Conservation (phyloP, 2,329 filamentous ascomycete genomes). For the Penicillium verrucosum region DNA sequence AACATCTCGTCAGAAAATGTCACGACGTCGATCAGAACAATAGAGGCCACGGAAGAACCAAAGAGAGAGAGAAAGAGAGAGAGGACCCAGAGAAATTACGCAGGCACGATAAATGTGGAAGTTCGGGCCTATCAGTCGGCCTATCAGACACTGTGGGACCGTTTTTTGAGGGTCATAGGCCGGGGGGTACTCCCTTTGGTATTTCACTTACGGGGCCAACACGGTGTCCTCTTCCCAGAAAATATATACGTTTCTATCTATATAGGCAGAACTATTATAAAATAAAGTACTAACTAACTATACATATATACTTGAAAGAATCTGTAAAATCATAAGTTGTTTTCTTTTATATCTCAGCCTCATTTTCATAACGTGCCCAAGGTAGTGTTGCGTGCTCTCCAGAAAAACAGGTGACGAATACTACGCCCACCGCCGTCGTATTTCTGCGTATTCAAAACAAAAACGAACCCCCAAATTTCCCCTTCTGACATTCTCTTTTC, state of each 20-base stretch:
- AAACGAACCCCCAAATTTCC: conserved; percentile 21
- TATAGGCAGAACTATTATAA: conserved; percentile 9
- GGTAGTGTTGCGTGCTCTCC: neutral
- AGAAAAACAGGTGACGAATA: conserved; percentile 33
- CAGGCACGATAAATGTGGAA: neutral
- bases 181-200: neutral
- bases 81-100: neutral
- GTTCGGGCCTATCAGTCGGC: neutral
- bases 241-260: neutral
- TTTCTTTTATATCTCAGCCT: neutral
- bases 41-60: neutral
- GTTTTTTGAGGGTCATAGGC: neutral
- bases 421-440: conserved; percentile 39
- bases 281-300: neutral
- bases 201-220: conserved; percentile 10
- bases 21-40: neutral
- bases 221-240: conserved; percentile 13
- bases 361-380: neutral
- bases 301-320: neutral
- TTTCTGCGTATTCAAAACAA: conserved; percentile 35
- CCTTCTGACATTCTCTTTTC: conserved; percentile 13
- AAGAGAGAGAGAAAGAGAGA: neutral
- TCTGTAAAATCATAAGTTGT: neutral
- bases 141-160: conserved; percentile 4
- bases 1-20: conserved; percentile 29